Percentiles rank a stretch among this genome's conserved stretches.
Evolutionary conservation across 2,329 filamentous ascomycete genomes (phyloP).

Genomic region (Tricladium varicosporioides): DNA sequence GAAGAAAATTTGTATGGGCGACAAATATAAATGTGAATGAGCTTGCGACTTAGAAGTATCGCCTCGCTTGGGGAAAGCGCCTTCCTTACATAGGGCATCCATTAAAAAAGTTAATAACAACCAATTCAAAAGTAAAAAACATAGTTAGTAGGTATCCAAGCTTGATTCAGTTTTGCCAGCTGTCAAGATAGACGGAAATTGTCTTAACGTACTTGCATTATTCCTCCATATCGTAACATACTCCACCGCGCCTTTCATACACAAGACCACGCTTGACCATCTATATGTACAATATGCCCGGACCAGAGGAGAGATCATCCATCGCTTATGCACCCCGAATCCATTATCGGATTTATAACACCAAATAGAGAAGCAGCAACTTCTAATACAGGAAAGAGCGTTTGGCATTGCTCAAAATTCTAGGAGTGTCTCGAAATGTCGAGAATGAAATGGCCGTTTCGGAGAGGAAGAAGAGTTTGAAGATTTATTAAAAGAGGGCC

Average conservation of each 20-base stretch:
- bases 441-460: conserved; percentile 1
- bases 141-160: too few relatives aligned
- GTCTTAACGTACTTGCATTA: conserved; percentile 21
- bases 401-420: conserved; percentile 14
- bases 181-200: not conserved
- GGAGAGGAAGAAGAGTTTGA: conserved; percentile 2
- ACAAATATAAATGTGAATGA: too few relatives aligned
- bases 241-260: conserved; percentile 24
- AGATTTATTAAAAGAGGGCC: conserved; percentile 42
- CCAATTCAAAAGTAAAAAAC: too few relatives aligned
- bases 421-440: conserved; percentile 1
- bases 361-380: conserved; percentile 28
- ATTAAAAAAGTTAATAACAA: too few relatives aligned
- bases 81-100: too few relatives aligned
- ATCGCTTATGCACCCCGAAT: conserved; percentile 35
- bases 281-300: conserved; percentile 34
- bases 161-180: not conserved
- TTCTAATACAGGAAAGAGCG: conserved; percentile 31
- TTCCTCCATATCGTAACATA: conserved; percentile 20
- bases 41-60: too few relatives aligned
- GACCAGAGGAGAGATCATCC: conserved; percentile 36
- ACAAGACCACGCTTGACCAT: conserved; percentile 20
- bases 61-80: too few relatives aligned
- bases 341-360: conserved; percentile 33
- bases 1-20: too few relatives aligned